phyloP scores from a whole-genome alignment of 805 yeast species.

The Candida glaebosa region DNA sequence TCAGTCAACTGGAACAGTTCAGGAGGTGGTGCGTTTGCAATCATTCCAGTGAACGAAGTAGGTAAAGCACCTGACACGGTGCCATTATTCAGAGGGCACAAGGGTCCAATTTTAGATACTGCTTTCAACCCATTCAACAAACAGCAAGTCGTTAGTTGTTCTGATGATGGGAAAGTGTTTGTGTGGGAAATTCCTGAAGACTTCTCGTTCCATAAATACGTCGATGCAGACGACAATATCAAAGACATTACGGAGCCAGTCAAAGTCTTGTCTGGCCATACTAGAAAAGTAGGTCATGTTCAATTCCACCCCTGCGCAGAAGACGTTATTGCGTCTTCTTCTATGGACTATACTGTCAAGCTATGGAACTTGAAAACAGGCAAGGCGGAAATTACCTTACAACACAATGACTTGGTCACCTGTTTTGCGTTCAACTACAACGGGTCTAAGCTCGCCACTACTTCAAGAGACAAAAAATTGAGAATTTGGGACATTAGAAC shows the following conservation, averaged over 20 bases:
- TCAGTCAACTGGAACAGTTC: constrained; percentile 91
- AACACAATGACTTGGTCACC: constrained; percentile 89
- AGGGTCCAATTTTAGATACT: constrained; percentile 92
- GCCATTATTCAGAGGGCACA: constrained; percentile 93
- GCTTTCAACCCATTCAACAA: constrained; percentile 92
- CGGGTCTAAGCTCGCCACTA: constrained; percentile 83
- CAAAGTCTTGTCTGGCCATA: constrained; percentile 76
- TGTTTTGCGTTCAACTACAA: constrained; percentile 88
- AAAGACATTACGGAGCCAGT: constrained; percentile 66
- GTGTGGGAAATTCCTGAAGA: constrained; percentile 86
- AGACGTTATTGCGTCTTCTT: constrained; percentile 83
- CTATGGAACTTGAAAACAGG: constrained; percentile 86
- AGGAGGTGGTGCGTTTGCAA: constrained; percentile 98
- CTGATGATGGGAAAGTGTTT: constrained; percentile 76
- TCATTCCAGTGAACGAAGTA: constrained; percentile 78
- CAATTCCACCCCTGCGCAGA: constrained; percentile 85
- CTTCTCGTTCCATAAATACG: constrained; percentile 65
- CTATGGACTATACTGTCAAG: constrained; percentile 87
- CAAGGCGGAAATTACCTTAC: constrained; percentile 64
- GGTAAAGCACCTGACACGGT: constrained; percentile 94
- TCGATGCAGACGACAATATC: constrained; percentile 51
- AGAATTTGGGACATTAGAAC: constrained; percentile 89
- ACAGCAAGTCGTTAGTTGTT: constrained; percentile 68
- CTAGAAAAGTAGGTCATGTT: constrained; percentile 91
- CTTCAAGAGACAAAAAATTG: constrained; percentile 84